Evolutionary conservation across 2,329 filamentous ascomycete species (phyloP).

Genomic region (Thielaviopsis cerberus): DNA sequence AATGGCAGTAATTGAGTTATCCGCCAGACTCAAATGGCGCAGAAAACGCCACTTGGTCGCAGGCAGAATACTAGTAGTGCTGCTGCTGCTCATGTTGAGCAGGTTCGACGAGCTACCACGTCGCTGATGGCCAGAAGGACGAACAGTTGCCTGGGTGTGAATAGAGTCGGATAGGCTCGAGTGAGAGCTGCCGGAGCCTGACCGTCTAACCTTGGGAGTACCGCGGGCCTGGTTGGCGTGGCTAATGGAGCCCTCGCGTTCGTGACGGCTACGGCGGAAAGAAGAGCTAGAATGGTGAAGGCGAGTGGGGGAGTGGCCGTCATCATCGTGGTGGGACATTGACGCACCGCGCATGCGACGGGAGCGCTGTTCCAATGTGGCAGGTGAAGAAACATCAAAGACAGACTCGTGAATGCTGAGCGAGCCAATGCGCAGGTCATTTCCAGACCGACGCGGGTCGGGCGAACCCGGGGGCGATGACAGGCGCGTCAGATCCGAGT

Average conservation of each 20-base stretch:
- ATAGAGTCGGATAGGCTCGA: constrained; percentile 50
- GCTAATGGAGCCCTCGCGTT: constrained; percentile 47
- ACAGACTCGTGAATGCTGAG: constrained; percentile 34
- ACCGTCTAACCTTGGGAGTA: constrained; percentile 61
- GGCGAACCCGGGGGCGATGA: constrained; percentile 49
- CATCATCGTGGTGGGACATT: constrained; percentile 27
- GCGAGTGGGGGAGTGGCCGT: constrained; percentile 19
- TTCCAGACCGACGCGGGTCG: constrained; percentile 27
- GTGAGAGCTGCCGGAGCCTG: constrained; percentile 81
- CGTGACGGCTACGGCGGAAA: constrained; percentile 1
- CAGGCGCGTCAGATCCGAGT: constrained; percentile 49
- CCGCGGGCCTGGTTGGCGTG: constrained; percentile 47
- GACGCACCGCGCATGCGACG: constrained; percentile 23
- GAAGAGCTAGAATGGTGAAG: neutral
- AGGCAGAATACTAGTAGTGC: constrained; percentile 36
- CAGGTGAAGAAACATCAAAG: constrained; percentile 21
- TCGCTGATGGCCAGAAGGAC: constrained; percentile 27
- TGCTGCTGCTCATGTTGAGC: constrained; percentile 35
- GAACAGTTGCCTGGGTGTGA: constrained; percentile 14
- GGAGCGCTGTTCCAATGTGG: constrained; percentile 15
- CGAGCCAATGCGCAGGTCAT: constrained; percentile 40
- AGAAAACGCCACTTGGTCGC: constrained; percentile 88
- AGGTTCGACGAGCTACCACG: constrained; percentile 65
- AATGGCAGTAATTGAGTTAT: constrained; percentile 75
- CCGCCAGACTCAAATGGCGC: constrained; percentile 74